Evolutionary conservation across 805 yeast species (phyloP), one percentile per base, ranked within the genome.

Genomic region (Yueomyces sinensis): DNA sequence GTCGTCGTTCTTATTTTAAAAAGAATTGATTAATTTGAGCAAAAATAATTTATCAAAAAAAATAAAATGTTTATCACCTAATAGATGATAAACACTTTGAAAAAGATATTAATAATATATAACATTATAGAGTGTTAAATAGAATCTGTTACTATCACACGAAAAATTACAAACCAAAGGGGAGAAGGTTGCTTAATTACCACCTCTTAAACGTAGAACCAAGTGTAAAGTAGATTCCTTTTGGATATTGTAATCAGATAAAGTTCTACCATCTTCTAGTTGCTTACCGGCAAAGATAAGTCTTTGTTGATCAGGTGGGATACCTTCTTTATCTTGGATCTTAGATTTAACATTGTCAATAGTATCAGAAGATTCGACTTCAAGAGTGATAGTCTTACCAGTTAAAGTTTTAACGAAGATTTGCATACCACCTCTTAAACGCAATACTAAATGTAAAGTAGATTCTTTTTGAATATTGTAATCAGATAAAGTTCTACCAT

Each of bases 341-440:
- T 72, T 73, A 42, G 86, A 69, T 66, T 82, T 84, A 58, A 84
- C 94, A 49, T 82, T 82, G 68, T 83, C 94, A 54, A 84, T 82
- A 40, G 94, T 82, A 69, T 84, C 95, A 32, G 93, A 82, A 36
- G 95, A 82, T 66, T 83, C 94, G 43, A 83, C 94, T 67, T 84
- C 94, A 42, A 82, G 70, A 46, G 94, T 83, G 68, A 87, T 86
- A 60, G 95, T 38, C 37, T 43, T 44, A 33, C 62, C 61, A 19
- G 60, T 56, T 32, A 56, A 47, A 28, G 60, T 56, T 43, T 54
- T 56, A 42, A 56, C 60, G 40, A 58, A 59, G 29, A 58, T 52
- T 49, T 63, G 64, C 58, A 55, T 54, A 61, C 80, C 82, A 70
- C 82, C 83, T 70, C 82, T 73, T 50, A 76, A 63, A 72, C 84